Evolutionary conservation across 2,329 filamentous ascomycete species (phyloP).

Genomic region (Botryosphaeria dothidea): DNA sequence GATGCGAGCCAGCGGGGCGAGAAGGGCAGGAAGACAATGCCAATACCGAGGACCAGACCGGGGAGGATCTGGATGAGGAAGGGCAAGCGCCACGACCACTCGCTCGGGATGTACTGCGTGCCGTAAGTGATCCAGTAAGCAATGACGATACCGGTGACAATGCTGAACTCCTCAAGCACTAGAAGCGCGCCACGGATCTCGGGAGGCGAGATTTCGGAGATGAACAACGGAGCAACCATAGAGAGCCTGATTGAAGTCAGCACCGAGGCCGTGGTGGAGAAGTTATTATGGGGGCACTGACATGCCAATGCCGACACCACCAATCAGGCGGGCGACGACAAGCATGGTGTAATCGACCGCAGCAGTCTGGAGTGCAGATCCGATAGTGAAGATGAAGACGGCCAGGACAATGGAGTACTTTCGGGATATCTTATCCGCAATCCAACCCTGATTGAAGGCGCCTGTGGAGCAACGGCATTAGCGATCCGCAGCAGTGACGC

Average conservation of each 20-base stretch:
- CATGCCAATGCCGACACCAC: conserved; percentile 56
- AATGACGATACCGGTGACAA: conserved; percentile 51
- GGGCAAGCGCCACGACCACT: conserved; percentile 49
- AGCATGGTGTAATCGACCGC: conserved; percentile 54
- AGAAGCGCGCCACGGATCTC: conserved; percentile 52
- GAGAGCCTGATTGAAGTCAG: conserved; percentile 24
- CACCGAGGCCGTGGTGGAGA: background rate
- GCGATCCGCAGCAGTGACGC: conserved; percentile 29
- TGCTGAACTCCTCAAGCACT: conserved; percentile 51
- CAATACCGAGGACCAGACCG: conserved; percentile 40
- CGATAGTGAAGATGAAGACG: conserved; percentile 53
- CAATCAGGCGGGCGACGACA: conserved; percentile 51
- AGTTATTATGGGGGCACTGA: conserved; percentile 20
- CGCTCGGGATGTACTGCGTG: conserved; percentile 44
- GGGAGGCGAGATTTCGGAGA: conserved; percentile 53
- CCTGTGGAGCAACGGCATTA: conserved; percentile 19
- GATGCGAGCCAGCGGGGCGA: conserved; percentile 57
- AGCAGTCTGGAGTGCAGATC: conserved; percentile 53
- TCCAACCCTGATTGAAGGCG: conserved; percentile 42
- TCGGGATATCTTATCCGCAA: conserved; percentile 55
- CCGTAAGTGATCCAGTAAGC: conserved; percentile 59
- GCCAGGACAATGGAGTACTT: conserved; percentile 56
- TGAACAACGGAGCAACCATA: conserved; percentile 54
- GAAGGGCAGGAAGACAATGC: conserved; percentile 53
- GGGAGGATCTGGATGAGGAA: conserved; percentile 50